These are phyloP conservation scores for Heritiera fomes DNA, from an alignment of 345 rosid species.

Conservation along the genomic window DNA sequence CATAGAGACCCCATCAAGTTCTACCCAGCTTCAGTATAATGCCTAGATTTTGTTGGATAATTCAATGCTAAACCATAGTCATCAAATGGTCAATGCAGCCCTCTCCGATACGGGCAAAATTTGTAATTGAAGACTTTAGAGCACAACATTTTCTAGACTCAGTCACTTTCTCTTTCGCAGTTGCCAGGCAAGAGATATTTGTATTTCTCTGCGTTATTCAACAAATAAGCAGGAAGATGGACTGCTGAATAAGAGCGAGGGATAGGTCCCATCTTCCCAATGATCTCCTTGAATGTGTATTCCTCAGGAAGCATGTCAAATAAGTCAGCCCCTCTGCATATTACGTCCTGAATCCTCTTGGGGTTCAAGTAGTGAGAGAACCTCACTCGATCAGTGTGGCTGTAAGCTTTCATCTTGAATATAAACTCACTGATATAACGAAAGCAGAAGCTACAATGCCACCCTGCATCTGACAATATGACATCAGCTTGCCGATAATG, in stretches of 20 bases:
- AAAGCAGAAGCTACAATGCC: conserved; percentile 99
- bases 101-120: conserved; percentile 25
- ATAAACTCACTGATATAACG: conserved; percentile 68
- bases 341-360: conserved; percentile 75
- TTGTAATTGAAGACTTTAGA: conserved; percentile 26
- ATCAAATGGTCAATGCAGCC: conserved; percentile 19
- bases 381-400: conserved; percentile 85
- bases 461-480: conserved; percentile 77
- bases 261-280: conserved; percentile 86
- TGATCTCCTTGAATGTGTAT: conserved; percentile 84
- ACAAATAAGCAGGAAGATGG: conserved; percentile 71
- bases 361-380: conserved; percentile 83
- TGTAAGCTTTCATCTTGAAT: conserved; percentile 97
- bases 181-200: conserved; percentile 83
- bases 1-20: conserved; percentile 2
- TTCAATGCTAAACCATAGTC: conserved; percentile 22
- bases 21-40: not conserved
- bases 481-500: conserved; percentile 78
- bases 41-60: conserved; percentile 19
- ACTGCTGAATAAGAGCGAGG: conserved; percentile 74
- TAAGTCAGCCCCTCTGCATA: conserved; percentile 76
- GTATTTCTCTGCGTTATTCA: conserved; percentile 71
- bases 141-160: conserved; percentile 24
- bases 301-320: conserved; percentile 96
- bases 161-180: conserved; percentile 78